Conservation (phyloP, 345 rosid species). For the Euphorbia lathyris region DNA sequence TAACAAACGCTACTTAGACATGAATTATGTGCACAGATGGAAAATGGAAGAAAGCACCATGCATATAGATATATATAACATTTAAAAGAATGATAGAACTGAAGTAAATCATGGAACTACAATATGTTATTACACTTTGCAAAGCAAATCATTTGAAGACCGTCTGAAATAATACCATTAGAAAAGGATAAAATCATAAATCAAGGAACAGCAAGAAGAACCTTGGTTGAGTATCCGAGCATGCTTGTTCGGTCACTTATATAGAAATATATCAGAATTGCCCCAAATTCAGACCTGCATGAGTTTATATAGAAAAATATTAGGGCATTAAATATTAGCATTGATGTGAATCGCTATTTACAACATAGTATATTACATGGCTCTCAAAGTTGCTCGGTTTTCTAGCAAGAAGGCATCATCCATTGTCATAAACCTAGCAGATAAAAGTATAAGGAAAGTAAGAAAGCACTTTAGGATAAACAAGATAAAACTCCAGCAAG, state of each 20-base stretch:
- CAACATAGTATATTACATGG: conserved; percentile 51
- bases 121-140: not conserved
- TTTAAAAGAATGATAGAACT: not conserved
- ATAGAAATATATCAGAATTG: conserved; percentile 66
- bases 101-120: conserved; percentile 1
- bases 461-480: conserved; percentile 15
- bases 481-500: conserved; percentile 1
- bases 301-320: conserved; percentile 20
- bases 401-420: conserved; percentile 92
- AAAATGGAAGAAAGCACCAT: not conserved
- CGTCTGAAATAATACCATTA: conserved; percentile 9
- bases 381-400: conserved; percentile 77
- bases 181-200: not conserved
- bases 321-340: not conserved
- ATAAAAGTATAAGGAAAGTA: conserved; percentile 16
- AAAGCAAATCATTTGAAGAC: conserved; percentile 10
- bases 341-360: not conserved
- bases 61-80: not conserved
- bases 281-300: conserved; percentile 86
- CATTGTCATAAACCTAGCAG: conserved; percentile 77
- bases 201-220: conserved; percentile 22
- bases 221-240: conserved; percentile 82
- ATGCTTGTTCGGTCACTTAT: conserved; percentile 75
- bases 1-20: not conserved
- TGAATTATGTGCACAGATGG: not conserved